A percentile compares a stretch with the other conserved stretches of the same genome.
These are phyloP conservation scores for Mortierella sp. DNA, from an alignment of 371 early-diverging fungal species.

Conservation along the genomic window DNA sequence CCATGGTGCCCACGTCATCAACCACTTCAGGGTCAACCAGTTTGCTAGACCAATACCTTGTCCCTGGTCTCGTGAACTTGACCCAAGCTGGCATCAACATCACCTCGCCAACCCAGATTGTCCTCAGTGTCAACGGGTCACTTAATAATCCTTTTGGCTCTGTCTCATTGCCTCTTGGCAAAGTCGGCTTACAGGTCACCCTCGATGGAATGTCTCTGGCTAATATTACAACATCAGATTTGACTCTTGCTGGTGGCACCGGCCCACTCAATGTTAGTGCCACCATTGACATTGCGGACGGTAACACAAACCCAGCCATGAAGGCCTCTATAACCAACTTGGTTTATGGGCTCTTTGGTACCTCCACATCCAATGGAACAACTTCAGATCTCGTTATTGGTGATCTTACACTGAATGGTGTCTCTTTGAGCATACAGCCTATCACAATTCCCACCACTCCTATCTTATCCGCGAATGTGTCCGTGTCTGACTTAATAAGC, in stretches of 20 bases:
- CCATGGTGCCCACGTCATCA: constrained; percentile 39
- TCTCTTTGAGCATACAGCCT: constrained; percentile 26
- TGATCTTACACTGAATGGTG: constrained; percentile 19
- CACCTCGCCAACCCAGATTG: constrained; percentile 35
- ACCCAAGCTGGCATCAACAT: constrained; percentile 25
- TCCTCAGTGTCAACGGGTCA: constrained; percentile 20
- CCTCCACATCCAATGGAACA: constrained; percentile 31
- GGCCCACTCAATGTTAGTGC: constrained; percentile 38
- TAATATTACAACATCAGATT: constrained; percentile 29
- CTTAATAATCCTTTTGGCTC: constrained; percentile 42
- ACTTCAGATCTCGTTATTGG: constrained; percentile 34
- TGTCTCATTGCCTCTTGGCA: constrained; percentile 25
- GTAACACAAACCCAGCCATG: constrained; percentile 31
- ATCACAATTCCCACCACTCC: constrained; percentile 34
- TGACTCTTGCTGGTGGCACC: constrained; percentile 25
- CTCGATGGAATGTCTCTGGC: constrained; percentile 39
- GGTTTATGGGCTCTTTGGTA: constrained; percentile 39
- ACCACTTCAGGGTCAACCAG: constrained; percentile 5
- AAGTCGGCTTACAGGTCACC: constrained; percentile 19
- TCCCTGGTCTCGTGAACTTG: constrained; percentile 48
- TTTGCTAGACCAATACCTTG: constrained; percentile 43
- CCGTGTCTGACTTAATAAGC: neutral
- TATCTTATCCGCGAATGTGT: constrained; percentile 16
- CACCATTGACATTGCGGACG: constrained; percentile 37
- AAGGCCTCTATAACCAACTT: constrained; percentile 36